phyloP scores from a whole-genome alignment of 2,329 filamentous ascomycete species.

The Sporothrix variecibatus region DNA sequence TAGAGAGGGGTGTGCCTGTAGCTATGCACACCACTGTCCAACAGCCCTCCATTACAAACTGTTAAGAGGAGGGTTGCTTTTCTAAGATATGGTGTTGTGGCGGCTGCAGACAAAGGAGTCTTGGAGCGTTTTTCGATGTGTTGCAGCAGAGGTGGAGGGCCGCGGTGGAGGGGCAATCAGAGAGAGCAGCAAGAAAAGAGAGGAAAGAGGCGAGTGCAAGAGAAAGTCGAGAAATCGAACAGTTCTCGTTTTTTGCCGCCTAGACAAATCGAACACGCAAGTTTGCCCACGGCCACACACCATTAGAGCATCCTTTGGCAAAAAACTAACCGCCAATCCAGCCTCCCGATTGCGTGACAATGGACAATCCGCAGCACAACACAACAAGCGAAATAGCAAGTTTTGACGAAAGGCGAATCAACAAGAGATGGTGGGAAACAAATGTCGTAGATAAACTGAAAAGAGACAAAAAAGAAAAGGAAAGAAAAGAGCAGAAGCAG shows the following conservation, averaged over 20 bases:
- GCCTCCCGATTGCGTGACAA: conserved; percentile 1
- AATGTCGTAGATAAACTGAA: neutral
- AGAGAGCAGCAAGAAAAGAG: neutral
- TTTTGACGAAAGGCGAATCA: neutral
- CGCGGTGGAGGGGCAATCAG: neutral
- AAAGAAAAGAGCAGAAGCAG: neutral
- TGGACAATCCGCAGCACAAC: neutral
- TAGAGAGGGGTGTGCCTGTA: neutral
- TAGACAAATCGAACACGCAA: neutral
- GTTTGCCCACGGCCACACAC: neutral
- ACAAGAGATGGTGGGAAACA: neutral
- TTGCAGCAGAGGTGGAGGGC: neutral
- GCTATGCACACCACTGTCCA: conserved; percentile 4
- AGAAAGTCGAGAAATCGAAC: neutral
- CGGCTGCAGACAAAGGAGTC: neutral
- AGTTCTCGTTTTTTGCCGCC: neutral
- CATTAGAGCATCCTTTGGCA: neutral
- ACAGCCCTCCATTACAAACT: neutral
- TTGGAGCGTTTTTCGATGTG: neutral
- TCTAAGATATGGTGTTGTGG: neutral
- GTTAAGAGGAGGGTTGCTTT: neutral
- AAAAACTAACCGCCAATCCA: neutral
- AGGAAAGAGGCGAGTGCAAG: neutral
- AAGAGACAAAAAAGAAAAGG: neutral
- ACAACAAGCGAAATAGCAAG: neutral